Evolutionary conservation across 768 basidiomycete species (phyloP), one percentile per base, ranked within the genome.

Genomic region (Leucosporidium creatinivorum): DNA sequence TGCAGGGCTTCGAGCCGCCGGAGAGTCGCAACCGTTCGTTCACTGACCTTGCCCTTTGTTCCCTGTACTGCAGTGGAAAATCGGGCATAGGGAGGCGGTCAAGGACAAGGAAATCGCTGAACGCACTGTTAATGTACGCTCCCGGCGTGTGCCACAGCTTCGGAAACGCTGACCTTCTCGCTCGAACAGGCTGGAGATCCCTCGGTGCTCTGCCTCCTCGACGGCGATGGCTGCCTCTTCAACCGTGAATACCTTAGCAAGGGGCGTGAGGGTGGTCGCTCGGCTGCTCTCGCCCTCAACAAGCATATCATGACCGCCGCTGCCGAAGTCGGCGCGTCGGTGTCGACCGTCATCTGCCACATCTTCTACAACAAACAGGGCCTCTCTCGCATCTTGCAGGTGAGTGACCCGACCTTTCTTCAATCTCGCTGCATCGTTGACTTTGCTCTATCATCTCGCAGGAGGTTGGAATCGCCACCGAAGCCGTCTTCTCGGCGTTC

Each of bases 201-300:
- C 25, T 55, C 67, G 8, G 47, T 65, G 25, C 64, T 58, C 48
- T 58, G 56, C 48, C 61, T 67, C 25, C 66, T 70, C 39, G 69
- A 70, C 57, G 69, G 69, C 33, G 69, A 70, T 58, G 69, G 69
- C 12, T 70, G 69, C 52, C 58, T 70, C 63, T 67, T 67, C 19
- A 13, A 67, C 33, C 63, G 69, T 44, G n/a, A 44, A 2, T 58
- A 67, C 28, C 36, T 70, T 57, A 33, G 39, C 25, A 56, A 56
- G 18, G 69, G 69, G 4, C 59, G 69, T 25, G 69, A 70, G 10
- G 69, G 69, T 19, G 69, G 69, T 0, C 59, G 66, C 33, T 61
- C 65, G 31, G 66, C 66, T 4, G 69, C 69, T 2, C 25, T 56
- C 12, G 52, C 61, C 1, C 65, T 70, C 44, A 44, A 21, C 31